These are phyloP conservation scores for Stipa capillata DNA, from an alignment of 176 grass and related monocot genomes.

Conservation along the genomic window DNA sequence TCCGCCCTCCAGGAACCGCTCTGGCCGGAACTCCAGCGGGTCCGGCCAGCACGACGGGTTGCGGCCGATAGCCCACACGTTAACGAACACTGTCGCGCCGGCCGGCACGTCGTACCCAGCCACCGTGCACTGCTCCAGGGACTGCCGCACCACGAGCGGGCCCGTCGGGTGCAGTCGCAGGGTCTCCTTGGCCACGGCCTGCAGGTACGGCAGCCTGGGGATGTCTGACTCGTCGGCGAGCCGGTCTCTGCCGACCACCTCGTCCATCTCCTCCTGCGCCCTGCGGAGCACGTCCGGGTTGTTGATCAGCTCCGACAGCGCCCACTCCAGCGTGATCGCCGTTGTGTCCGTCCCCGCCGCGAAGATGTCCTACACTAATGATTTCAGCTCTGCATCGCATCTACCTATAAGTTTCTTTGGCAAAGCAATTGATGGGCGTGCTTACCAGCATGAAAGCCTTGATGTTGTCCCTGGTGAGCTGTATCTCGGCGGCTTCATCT, in stretches of 20 bases:
- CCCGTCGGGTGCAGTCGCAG: slow-evolving; percentile 44
- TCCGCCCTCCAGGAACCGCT: slow-evolving; percentile 12
- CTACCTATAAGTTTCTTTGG: too few species aligned
- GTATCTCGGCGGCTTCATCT: slow-evolving; percentile 35
- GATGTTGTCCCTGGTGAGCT: slow-evolving; percentile 46
- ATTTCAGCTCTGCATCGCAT: neutral
- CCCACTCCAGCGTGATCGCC: slow-evolving; percentile 61
- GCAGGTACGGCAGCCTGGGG: slow-evolving; percentile 46
- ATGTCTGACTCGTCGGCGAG: slow-evolving; percentile 40
- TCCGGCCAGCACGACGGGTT: slow-evolving; percentile 36
- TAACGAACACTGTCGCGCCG: slow-evolving; percentile 32
- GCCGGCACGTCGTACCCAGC: slow-evolving; percentile 40
- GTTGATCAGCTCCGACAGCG: slow-evolving; percentile 60
- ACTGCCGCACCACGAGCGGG: slow-evolving; percentile 21
- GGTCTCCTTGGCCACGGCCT: slow-evolving; percentile 43
- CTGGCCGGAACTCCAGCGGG: slow-evolving; percentile 42
- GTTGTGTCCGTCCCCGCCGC: slow-evolving; percentile 62
- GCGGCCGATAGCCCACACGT: slow-evolving; percentile 44
- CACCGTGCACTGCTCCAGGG: slow-evolving; percentile 11
- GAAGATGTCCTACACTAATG: slow-evolving; percentile 42
- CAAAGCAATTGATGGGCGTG: neutral
- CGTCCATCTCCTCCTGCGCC: slow-evolving; percentile 35
- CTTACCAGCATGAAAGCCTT: slow-evolving; percentile 61
- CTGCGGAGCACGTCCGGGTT: slow-evolving; percentile 33
- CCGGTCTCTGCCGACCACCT: slow-evolving; percentile 17